Base-by-base conservation (phyloP, 2,329 filamentous ascomycete species). In the Orbilia quercus region DNA sequence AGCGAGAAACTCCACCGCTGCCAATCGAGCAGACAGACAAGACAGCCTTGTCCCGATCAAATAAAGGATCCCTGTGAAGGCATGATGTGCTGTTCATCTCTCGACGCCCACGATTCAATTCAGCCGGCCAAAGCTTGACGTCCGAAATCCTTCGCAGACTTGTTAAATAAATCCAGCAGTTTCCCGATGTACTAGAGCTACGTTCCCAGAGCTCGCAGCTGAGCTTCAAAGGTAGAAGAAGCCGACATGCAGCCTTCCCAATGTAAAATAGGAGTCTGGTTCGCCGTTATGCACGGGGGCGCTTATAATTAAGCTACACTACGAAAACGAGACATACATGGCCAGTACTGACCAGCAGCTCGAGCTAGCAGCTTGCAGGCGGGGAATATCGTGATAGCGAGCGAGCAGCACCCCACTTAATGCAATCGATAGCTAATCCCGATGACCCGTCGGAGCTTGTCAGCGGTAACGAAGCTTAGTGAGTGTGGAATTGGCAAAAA, bases 31-130 rank as follows among this genome's bases (percentile, higher is more conserved):
- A 53, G 12, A 53, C 25, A 20, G 28, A 62, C 20, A 14, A 28
- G 53, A 16, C 53, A 57, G 20, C 38, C 53, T 20, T 16, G 25
- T 44, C 20, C 40, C 38, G 54, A 58, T 58, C 16, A 14, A 45
- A 25, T 20, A 40, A 3, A 45, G 38, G 20, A 58, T 45, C 36
- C 55, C 25, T 47, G 28, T 22, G 34, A 25, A 65, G 62, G 62
- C 42, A 65, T 65, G 62, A 65, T 65, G 62, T 57, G 62, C 62
- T 57, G 59, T 64, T 38, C 59, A 55, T 51, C 23, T n/a, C n/a
- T 16, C 36, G 6, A 53, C 28, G 48, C 48, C 28, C 6, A n/a
- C 23, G 47, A 28, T 28, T 31, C n/a, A n/a, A n/a, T n/a, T 28
- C 23, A 50, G 48, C 25, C 48, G 11, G 18, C 9, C 14, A n/a